phyloP scores from a whole-genome alignment of 192 early-diverging fungal species.

The Coemansia pectinata region DNA sequence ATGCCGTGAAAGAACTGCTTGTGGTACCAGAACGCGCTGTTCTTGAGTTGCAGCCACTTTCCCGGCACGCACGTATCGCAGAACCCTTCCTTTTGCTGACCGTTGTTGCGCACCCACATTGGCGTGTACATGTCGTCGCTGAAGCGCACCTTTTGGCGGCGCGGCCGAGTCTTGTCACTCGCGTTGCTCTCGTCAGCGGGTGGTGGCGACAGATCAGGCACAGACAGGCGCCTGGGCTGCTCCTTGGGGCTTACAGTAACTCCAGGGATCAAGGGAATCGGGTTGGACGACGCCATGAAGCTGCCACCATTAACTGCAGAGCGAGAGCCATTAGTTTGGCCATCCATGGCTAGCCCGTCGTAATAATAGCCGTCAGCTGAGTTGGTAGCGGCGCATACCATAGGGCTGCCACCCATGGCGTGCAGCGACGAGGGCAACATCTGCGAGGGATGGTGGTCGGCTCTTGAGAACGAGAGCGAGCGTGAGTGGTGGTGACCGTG shows the following conservation, averaged over 20 bases:
- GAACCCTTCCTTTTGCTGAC: conserved; percentile 77
- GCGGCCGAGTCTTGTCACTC: conserved; percentile 45
- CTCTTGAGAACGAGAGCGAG: conserved; percentile 28
- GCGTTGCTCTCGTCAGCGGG: conserved; percentile 30
- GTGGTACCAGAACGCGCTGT: conserved; percentile 88
- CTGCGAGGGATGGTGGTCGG: conserved; percentile 12
- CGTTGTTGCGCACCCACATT: conserved; percentile 75
- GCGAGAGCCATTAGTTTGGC: background rate
- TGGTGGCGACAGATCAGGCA: conserved; percentile 29
- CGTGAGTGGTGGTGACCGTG: conserved; percentile 15
- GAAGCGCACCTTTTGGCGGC: conserved; percentile 74
- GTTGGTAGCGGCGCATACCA: conserved; percentile 11
- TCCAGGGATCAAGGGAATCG: conserved; percentile 47
- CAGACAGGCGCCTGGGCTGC: conserved; percentile 44
- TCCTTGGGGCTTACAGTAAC: conserved; percentile 51
- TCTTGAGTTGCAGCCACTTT: conserved; percentile 87
- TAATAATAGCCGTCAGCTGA: conserved; percentile 34
- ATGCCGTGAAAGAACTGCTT: conserved; percentile 88
- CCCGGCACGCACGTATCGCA: conserved; percentile 81
- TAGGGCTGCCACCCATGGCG: conserved; percentile 15
- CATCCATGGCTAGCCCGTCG: conserved; percentile 14
- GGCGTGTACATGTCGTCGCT: conserved; percentile 79
- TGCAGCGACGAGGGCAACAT: conserved; percentile 18
- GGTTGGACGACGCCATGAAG: conserved; percentile 17
- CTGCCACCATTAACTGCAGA: background rate